Evolutionary conservation across 139 green algal species (phyloP).

Genomic region (Chlamydomonas sphaeroides): DNA sequence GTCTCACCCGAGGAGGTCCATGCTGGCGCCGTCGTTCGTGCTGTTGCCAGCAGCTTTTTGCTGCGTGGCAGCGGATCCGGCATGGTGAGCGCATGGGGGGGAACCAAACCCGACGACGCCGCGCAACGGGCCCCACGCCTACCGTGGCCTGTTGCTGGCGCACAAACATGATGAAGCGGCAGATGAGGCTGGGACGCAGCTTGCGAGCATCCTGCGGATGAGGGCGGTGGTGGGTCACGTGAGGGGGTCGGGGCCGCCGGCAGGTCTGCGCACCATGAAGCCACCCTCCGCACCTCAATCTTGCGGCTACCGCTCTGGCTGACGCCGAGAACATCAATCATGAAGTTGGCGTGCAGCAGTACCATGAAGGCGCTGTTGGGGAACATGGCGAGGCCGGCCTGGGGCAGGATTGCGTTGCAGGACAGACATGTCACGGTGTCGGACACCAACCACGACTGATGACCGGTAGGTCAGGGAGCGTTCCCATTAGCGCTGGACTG

Average conservation of each 20-base stretch:
- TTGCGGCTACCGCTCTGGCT: constrained; percentile 1
- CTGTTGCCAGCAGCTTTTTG: background rate
- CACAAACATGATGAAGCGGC: constrained; percentile 34
- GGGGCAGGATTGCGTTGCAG: background rate
- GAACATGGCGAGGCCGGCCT: constrained; percentile 44
- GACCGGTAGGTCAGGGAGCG: background rate
- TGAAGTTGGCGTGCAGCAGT: constrained; percentile 38
- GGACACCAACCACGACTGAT: too few relatives aligned
- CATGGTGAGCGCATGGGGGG: too few relatives aligned
- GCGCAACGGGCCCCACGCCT: too few relatives aligned
- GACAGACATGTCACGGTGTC: too few relatives aligned
- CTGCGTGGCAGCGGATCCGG: background rate
- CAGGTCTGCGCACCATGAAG: too few relatives aligned
- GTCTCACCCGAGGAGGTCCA: background rate
- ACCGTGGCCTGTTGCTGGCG: constrained; percentile 33
- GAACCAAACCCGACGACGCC: too few relatives aligned
- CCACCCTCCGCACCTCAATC: constrained; percentile 32
- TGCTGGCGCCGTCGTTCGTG: background rate
- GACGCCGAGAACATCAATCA: constrained; percentile 20
- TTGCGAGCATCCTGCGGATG: background rate
- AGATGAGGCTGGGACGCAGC: constrained; percentile 26
- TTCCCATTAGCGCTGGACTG: too few relatives aligned
- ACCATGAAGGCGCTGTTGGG: constrained; percentile 28
- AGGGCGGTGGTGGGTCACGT: too few relatives aligned
- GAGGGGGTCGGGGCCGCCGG: too few relatives aligned